A percentile compares a stretch with the other conserved stretches of the same genome.
phyloP scores from a whole-genome alignment of 2,329 filamentous ascomycete genomes.

The Thielaviopsis punctulata region DNA sequence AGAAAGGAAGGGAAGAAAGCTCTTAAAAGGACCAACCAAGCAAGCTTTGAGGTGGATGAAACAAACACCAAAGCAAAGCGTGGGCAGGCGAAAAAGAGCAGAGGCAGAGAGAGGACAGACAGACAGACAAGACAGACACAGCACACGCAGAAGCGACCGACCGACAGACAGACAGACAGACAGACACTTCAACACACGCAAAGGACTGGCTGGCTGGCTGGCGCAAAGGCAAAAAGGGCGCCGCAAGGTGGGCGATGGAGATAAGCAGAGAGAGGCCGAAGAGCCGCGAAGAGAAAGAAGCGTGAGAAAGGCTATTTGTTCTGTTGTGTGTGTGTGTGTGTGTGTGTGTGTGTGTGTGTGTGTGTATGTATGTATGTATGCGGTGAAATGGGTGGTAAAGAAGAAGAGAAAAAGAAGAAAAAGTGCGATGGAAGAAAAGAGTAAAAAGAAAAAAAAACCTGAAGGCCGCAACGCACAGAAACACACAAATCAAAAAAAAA shows the following conservation, averaged over 20 bases:
- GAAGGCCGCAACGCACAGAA: not conserved
- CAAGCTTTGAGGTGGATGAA: not conserved
- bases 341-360: not conserved
- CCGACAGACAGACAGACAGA: not conserved
- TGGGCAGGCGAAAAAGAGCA: not conserved
- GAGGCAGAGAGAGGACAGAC: not conserved
- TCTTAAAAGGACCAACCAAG: not conserved
- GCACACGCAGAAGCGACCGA: too few species aligned
- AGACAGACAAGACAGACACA: too few species aligned
- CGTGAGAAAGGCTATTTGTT: not conserved
- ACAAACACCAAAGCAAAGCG: not conserved
- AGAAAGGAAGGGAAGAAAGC: not conserved
- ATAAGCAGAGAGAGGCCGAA: not conserved
- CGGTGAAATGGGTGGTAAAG: not conserved
- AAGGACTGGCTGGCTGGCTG: not conserved
- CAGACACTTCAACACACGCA: not conserved
- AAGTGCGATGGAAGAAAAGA: not conserved
- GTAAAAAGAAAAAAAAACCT: not conserved
- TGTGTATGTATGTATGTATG: not conserved
- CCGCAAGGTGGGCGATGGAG: not conserved
- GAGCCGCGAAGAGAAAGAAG: not conserved
- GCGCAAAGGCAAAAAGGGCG: not conserved
- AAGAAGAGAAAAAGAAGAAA: not conserved
- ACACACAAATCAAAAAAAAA: not conserved
- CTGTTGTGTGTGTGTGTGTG: not conserved